Base-by-base conservation (phyloP, 106 monocot species). In the Dendrobium chrysotoxum region DNA sequence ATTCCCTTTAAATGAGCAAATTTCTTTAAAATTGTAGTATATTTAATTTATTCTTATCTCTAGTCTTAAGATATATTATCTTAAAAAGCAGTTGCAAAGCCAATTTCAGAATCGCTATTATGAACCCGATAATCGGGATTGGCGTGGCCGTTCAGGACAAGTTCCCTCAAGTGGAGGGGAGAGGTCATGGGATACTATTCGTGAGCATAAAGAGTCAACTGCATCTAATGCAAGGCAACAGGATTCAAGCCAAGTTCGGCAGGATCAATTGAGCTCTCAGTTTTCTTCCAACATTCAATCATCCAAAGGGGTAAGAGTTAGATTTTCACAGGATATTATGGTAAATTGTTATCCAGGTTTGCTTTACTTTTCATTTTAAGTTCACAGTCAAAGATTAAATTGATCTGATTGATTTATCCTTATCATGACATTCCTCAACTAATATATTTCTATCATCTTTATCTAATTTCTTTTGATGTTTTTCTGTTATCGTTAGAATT, bases 111-210 rank as follows among this genome's bases (percentile, higher is more conserved):
- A 20, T 80, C 92, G 87, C 31, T 91, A 90, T 83, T 61, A 82
- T 75, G 90, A 90, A 71, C 75, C 90, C 70, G 95, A 92, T 78
- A 95, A 81, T 67, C 88, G 89, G 79, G 95, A 92, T 83, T 95
- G 95, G 95, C 90, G 92, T 71, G 85, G 86, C 20, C 88, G 87
- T 5, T 76, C 87, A 11, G 85, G 65, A 71, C 85, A 85, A 76
- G 26, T 65, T 28, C 80, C 86, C 5, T 45, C 86, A 11, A 40
- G 47, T 81, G 87, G 81, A 80, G 92, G 92, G 45, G 94, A 94
- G 58, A 91, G 85, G 64, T 88, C 94, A 65, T 94, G 97, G 93
- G 88, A 87, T 77, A 65, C 83, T 30, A 55, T 81, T 53, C 92
- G 82, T 58, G 91, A 93, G 42, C 81, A 80, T 80, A 91, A 88